Evolutionary conservation across 108 stramenopile genomes (phyloP).

Genomic region (Nitzschia sp.): DNA sequence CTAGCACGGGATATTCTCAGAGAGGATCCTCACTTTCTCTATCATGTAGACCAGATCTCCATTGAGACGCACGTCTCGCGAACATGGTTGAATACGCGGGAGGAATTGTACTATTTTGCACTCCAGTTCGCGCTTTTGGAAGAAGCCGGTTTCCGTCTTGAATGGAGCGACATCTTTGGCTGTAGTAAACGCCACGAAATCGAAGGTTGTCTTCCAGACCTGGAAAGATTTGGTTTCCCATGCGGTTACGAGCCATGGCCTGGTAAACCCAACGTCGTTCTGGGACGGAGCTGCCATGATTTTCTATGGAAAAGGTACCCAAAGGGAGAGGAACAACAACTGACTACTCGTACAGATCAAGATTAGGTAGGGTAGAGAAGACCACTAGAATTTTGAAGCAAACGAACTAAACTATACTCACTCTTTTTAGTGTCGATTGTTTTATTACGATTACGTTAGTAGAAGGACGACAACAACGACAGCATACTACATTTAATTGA

Average conservation of each 20-base stretch:
- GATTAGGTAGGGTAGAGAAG: too few species aligned
- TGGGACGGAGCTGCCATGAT: constrained; percentile 35
- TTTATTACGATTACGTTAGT: too few species aligned
- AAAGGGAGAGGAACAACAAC: too few species aligned
- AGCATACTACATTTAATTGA: too few species aligned
- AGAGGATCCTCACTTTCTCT: constrained; percentile 60
- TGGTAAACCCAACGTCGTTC: constrained; percentile 36
- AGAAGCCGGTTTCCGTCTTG: constrained; percentile 60
- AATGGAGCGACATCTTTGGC: constrained; percentile 39
- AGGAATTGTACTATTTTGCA: constrained; percentile 66
- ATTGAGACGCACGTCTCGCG: constrained; percentile 62
- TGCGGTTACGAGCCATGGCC: constrained; percentile 55
- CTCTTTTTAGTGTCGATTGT: too few species aligned
- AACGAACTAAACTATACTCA: too few species aligned
- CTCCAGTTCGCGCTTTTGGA: constrained; percentile 55
- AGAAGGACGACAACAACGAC: too few species aligned
- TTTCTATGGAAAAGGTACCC: constrained; percentile 32
- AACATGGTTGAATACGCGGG: constrained; percentile 54
- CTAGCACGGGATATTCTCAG: constrained; percentile 57
- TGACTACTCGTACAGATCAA: too few species aligned
- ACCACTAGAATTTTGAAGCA: too few species aligned
- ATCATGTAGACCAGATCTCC: constrained; percentile 57
- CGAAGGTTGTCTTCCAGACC: constrained; percentile 49
- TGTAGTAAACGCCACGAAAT: constrained; percentile 53
- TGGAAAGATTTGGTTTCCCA: constrained; percentile 38